These are phyloP conservation scores for Hericium coralloides DNA, from an alignment of 768 basidiomycete genomes.

Conservation along the genomic window DNA sequence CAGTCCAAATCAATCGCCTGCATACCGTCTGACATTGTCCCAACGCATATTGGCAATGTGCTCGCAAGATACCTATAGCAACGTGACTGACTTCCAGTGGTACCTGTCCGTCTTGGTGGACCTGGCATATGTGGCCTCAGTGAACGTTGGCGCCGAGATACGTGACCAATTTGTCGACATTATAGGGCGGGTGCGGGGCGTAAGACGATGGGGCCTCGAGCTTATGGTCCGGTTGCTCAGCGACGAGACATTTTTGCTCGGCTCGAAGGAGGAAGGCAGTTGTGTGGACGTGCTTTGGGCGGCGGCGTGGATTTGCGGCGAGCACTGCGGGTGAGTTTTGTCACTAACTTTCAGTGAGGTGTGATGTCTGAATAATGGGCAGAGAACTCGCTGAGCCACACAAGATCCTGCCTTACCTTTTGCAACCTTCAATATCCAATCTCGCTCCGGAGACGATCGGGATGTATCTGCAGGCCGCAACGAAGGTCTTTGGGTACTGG, in stretches of 20 bases:
- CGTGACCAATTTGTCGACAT: constrained; percentile 84
- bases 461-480: constrained; percentile 73
- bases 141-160: constrained; percentile 68
- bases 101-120: constrained; percentile 93
- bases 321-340: constrained; percentile 66
- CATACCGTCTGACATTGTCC: constrained; percentile 79
- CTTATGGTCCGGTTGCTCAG: constrained; percentile 74
- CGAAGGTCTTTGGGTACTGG: constrained; percentile 87
- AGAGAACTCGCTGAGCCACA: constrained; percentile 78
- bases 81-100: constrained; percentile 94
- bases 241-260: constrained; percentile 66
- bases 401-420: constrained; percentile 60
- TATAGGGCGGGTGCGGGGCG: constrained; percentile 68
- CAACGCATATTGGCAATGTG: constrained; percentile 83
- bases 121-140: constrained; percentile 79
- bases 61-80: constrained; percentile 74
- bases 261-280: constrained; percentile 58
- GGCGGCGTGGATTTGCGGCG: constrained; percentile 94
- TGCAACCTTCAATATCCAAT: constrained; percentile 47
- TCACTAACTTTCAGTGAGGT: background rate
- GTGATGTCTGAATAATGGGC: background rate
- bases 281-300: constrained; percentile 88
- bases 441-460: constrained; percentile 60
- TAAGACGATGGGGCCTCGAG: constrained; percentile 72
- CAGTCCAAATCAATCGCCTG: constrained; percentile 62